Evolutionary conservation across 768 basidiomycete species (phyloP), one percentile per base, ranked within the genome.

Genomic region (Paxillus rubicundulus): DNA sequence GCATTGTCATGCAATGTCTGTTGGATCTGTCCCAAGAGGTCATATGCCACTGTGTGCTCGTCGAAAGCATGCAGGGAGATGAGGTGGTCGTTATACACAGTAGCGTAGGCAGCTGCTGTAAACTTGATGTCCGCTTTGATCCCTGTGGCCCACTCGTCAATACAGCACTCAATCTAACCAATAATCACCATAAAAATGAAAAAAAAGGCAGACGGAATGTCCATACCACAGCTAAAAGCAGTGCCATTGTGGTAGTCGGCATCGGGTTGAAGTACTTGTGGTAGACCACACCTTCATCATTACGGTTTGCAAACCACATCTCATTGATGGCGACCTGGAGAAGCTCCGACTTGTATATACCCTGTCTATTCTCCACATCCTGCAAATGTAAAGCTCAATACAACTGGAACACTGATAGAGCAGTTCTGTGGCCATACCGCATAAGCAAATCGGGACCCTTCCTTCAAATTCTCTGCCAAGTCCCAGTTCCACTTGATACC

Each of bases 231-330:
- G 41, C 16, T 20, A 55, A 50, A 32, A 55, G 12, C 34, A 55
- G 37, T 1, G 50, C 50, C 1, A 50, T 33, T 17, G 38, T 51
- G 32, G 42, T 8, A 20, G 52, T 32, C 0, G 49, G 49, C 21
- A 61, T 37, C n/a, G 64, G 68, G n/a, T 60, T 54, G 28, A 69
- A 70, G 17, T 59, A 45, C 32, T 54, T 58, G 12, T 45, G 45
- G 27, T 63, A 53, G 3, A 51, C 40, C 4, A 67, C 50, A 27
- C 69, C 69, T 36, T 69, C 61, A 47, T 64, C 60, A n/a, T 45
- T 48, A 2, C 48, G 50, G 47, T 68, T 66, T 18, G 42, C 43
- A 43, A 70, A 69, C 63, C 63, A 69, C 45, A 66, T 56, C 6
- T 38, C 12, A 24, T 69, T 68, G 32, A 62, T 30, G 1, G 45